Conservation (phyloP, 306 rosid species). For the Sechiopsis laciniata region DNA sequence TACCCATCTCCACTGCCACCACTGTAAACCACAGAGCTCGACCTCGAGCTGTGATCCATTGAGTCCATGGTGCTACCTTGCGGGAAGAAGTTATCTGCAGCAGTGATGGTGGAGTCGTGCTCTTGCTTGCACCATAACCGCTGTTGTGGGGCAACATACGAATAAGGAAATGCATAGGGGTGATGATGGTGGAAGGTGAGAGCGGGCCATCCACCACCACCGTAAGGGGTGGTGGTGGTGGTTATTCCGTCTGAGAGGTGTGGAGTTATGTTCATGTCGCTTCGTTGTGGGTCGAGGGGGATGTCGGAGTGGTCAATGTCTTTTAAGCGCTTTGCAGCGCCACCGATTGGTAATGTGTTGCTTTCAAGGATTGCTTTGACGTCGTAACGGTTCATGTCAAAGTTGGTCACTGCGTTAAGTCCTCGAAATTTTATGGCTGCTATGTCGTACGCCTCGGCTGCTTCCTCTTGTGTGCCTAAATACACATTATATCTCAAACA, state of each 20-base stretch:
- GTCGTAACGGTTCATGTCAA: constrained; percentile 84
- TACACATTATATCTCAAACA: not conserved
- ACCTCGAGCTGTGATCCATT: constrained; percentile 59
- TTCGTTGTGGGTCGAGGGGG: constrained; percentile 26
- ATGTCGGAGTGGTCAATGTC: constrained; percentile 49
- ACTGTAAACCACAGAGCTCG: constrained; percentile 37
- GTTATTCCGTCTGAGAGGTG: constrained; percentile 33
- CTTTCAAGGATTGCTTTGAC: constrained; percentile 78
- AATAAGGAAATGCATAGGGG: constrained; percentile 30
- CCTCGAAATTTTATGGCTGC: constrained; percentile 93
- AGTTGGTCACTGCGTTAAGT: constrained; percentile 86
- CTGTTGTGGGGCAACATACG: constrained; percentile 32
- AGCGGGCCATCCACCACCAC: constrained; percentile 42
- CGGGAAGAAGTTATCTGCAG: constrained; percentile 58
- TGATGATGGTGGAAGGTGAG: constrained; percentile 39
- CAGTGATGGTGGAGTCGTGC: constrained; percentile 29
- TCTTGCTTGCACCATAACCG: constrained; percentile 83
- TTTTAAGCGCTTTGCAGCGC: constrained; percentile 68
- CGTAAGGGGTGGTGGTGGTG: constrained; percentile 17
- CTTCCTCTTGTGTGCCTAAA: constrained; percentile 87
- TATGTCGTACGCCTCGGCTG: constrained; percentile 92
- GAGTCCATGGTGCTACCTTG: constrained; percentile 46
- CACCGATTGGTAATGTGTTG: constrained; percentile 68
- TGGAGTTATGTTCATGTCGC: constrained; percentile 29
- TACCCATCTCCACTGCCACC: constrained; percentile 21